Evolutionary conservation across 1,139 yeast genomes (phyloP).

Genomic region (Zygosaccharomyces pseudobailii): DNA sequence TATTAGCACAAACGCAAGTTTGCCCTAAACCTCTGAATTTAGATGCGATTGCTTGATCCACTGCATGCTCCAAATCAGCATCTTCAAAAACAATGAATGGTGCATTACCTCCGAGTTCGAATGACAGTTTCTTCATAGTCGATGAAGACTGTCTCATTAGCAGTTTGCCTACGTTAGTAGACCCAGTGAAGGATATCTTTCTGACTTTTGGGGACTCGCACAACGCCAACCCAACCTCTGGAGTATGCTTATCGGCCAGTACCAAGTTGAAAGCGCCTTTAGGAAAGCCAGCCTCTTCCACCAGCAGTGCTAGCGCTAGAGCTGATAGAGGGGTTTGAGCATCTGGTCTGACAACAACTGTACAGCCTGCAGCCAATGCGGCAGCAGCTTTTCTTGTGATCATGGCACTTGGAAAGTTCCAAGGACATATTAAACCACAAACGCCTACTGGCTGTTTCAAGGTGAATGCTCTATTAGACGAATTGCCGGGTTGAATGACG

Average conservation of each 20-base stretch:
- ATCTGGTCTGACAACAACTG: slow-evolving; percentile 86
- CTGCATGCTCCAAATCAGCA: slow-evolving; percentile 73
- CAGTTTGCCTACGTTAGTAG: slow-evolving; percentile 76
- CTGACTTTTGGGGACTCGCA: slow-evolving; percentile 65
- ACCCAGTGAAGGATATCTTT: slow-evolving; percentile 87
- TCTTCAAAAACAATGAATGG: slow-evolving; percentile 86
- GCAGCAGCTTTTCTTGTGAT: slow-evolving; percentile 88
- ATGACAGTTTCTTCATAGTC: slow-evolving; percentile 75
- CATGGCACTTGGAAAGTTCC: slow-evolving; percentile 97
- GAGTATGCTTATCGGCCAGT: slow-evolving; percentile 49
- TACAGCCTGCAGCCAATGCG: slow-evolving; percentile 90
- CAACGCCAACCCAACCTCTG: slow-evolving; percentile 59
- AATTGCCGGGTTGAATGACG: slow-evolving; percentile 59
- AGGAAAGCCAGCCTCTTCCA: slow-evolving; percentile 82
- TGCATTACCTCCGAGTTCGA: slow-evolving; percentile 93
- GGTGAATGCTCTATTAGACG: slow-evolving; percentile 57
- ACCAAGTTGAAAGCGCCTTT: slow-evolving; percentile 74
- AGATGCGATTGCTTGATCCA: slow-evolving; percentile 61
- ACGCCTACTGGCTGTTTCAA: slow-evolving; percentile 82
- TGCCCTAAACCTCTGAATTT: slow-evolving; percentile 76
- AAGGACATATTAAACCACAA: slow-evolving; percentile 87
- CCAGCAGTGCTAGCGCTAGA: slow-evolving; percentile 68
- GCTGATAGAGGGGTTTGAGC: slow-evolving; percentile 86
- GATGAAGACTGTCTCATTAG: slow-evolving; percentile 73
- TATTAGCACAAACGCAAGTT: slow-evolving; percentile 79